These are phyloP conservation scores for Scolecobasidium constrictum DNA, from an alignment of 2,329 filamentous ascomycete species.

Conservation along the genomic window DNA sequence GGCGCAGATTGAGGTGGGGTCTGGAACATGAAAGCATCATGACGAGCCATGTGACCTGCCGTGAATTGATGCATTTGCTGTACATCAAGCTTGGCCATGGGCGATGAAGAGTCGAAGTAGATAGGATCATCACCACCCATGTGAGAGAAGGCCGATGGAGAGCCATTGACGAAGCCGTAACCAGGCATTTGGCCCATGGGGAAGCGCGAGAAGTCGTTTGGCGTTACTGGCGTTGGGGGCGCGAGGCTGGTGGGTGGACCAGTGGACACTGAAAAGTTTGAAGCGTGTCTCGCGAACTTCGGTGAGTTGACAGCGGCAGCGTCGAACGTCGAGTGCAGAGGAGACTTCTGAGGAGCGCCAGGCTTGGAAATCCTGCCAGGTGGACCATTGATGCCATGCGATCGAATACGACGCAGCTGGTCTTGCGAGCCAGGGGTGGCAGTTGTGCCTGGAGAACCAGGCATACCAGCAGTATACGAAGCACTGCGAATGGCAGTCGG, in stretches of 20 bases:
- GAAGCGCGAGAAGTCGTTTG: conserved; percentile 27
- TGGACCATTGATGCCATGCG: conserved; percentile 31
- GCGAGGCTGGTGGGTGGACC: conserved; percentile 27
- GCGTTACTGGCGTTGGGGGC: conserved; percentile 36
- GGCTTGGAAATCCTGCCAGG: conserved; percentile 37
- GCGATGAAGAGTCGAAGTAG: conserved; percentile 31
- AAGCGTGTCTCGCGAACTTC: conserved; percentile 29
- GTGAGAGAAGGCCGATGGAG: conserved; percentile 19
- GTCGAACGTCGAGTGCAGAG: conserved; percentile 35
- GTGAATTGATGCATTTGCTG: conserved; percentile 20
- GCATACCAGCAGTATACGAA: conserved; percentile 30
- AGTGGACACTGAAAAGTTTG: conserved; percentile 23
- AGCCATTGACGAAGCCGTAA: conserved; percentile 27
- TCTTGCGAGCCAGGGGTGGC: conserved; percentile 19
- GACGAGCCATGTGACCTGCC: conserved; percentile 14
- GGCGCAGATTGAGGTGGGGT: conserved; percentile 41
- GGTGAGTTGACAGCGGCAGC: conserved; percentile 33
- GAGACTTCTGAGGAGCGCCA: conserved; percentile 37
- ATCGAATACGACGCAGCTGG: conserved; percentile 35
- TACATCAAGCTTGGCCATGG: conserved; percentile 30
- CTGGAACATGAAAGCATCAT: conserved; percentile 23
- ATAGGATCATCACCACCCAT: neutral
- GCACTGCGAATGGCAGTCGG: conserved; percentile 28
- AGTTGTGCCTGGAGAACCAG: conserved; percentile 24
- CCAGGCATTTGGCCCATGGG: conserved; percentile 30